Base-by-base conservation (phyloP, 768 basidiomycete species). In the Russula vinacea region DNA sequence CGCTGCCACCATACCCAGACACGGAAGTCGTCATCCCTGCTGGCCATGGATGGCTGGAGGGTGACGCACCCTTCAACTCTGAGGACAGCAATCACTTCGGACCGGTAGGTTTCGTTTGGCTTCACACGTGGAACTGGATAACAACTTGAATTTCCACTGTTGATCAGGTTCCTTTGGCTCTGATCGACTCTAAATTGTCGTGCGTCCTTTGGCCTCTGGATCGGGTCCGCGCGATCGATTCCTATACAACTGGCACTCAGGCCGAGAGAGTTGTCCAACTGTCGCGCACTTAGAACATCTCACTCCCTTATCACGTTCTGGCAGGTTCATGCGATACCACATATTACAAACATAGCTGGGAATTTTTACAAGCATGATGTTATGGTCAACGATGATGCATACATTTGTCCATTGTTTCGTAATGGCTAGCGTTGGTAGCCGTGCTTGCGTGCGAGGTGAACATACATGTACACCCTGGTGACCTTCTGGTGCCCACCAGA, bases 11-110 rank as follows among this genome's bases (percentile, higher is more conserved):
- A 3, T 68, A 69, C 45, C 60, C 68, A 11, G 62, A 69, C 3
- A 32, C 32, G 13, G 67, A 69, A 35, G 56, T 69, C 8, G 32
- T 56, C 45, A 44, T 69, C 5, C 62, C 62, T 1, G 56, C 51
- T 5, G 68, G 68, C 10, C 60, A 64, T 17, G 62, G 59, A 32
- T 69, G 68, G 68, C 33, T 69, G 16, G 68, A 69, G 47, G 68
- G 68, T 7, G 68, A 69, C 32, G 58, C 53, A 3, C 53, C 62
- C 6, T 67, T 69, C 57, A 56, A 69, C 51, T 69, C 68, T n/a
- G 68, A 69, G 50, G 68, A 69, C 33, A 69, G 68, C 44, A 69
- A 69, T 55, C 66, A 64, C 42, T 69, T 69, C 3, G 68, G 68
- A 49, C 68, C 68, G 2, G 68, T 69, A 24, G 19, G 61, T 50